Conservation (phyloP, 345 rosid genomes). For the Citrus glauca region DNA sequence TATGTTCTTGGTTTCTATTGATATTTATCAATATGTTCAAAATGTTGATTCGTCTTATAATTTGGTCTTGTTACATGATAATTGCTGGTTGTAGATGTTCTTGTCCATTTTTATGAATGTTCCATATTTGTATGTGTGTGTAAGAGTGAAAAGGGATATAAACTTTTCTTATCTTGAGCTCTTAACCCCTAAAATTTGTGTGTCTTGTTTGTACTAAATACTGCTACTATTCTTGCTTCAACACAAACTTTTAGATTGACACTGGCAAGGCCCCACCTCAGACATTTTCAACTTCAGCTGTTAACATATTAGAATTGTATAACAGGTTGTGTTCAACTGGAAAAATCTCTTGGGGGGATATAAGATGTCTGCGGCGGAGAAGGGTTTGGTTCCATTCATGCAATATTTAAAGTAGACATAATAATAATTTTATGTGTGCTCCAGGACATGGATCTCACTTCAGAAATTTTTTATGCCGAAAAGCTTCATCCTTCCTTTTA, state of each 20-base stretch:
- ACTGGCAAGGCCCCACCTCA: neutral
- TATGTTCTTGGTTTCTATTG: neutral
- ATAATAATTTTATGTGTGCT: neutral
- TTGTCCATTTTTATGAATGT: neutral
- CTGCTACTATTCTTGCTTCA: neutral
- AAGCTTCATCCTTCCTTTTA: neutral
- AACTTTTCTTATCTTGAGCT: neutral
- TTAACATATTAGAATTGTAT: neutral
- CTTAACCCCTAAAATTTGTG: neutral
- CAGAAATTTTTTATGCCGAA: neutral
- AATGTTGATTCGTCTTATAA: neutral
- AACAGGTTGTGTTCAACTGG: neutral
- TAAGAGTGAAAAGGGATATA: neutral
- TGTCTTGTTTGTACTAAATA: neutral
- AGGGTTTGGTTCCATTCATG: neutral
- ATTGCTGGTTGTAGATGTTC: neutral
- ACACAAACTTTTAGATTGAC: neutral
- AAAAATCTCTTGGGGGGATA: neutral
- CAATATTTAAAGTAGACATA: neutral
- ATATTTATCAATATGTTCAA: neutral
- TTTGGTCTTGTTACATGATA: neutral
- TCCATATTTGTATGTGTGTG: neutral
- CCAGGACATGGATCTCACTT: neutral
- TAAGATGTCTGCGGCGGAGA: neutral
- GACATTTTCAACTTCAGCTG: neutral